Percentiles rank a stretch among this genome's conserved stretches.
These are phyloP conservation scores for Ramichloridium luteum DNA, from an alignment of 2,329 filamentous ascomycete genomes.

Conservation along the genomic window DNA sequence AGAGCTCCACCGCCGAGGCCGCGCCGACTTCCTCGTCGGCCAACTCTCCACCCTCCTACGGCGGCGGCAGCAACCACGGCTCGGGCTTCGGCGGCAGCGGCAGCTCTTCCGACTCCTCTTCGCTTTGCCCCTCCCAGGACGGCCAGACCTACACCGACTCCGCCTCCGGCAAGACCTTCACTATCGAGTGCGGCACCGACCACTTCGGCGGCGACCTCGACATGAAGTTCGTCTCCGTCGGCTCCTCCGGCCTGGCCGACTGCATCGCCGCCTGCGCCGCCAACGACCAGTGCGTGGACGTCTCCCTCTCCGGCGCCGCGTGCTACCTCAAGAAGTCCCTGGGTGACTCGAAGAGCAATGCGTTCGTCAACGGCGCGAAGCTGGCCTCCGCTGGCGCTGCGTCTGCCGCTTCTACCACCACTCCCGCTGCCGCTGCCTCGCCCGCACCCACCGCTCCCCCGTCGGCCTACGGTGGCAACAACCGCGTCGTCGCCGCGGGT, in stretches of 20 bases:
- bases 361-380: constrained; percentile 18
- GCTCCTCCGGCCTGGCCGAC: constrained; percentile 13
- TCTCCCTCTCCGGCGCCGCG: constrained; percentile 21
- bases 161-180: constrained; percentile 17
- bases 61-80: background rate
- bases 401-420: constrained; percentile 7
- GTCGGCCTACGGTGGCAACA: background rate
- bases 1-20: background rate
- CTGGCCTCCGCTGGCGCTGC: constrained; percentile 9
- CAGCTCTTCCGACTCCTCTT: constrained; percentile 2
- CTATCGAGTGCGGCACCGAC: constrained; percentile 17
- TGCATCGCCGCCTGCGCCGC: constrained; percentile 23
- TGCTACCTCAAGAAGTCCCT: constrained; percentile 24
- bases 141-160: constrained; percentile 14
- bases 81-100: too few species aligned
- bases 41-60: too few species aligned
- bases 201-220: constrained; percentile 19
- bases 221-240: constrained; percentile 15
- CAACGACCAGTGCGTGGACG: constrained; percentile 22
- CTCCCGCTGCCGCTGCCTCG: background rate
- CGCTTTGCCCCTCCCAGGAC: constrained; percentile 7
- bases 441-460: background rate
- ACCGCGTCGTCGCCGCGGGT: background rate
- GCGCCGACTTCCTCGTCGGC: too few species aligned
- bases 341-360: constrained; percentile 11